Percentiles rank a stretch among this genome's conserved stretches.
phyloP scores from a whole-genome alignment of 352 stramenopile species.

The Phytopythium oedochilum region DNA sequence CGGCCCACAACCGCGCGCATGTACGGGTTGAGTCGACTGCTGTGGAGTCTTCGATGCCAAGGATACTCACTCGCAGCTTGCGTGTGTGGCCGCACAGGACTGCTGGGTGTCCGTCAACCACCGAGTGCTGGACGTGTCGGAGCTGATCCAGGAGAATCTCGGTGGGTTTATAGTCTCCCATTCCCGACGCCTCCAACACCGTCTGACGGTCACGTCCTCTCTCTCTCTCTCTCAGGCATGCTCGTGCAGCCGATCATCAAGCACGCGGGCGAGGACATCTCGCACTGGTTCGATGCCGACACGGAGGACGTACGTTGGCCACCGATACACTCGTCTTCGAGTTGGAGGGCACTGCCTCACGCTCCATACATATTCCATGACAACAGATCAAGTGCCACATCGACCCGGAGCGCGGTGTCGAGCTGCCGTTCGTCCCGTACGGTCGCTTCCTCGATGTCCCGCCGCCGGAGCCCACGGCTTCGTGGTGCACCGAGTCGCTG shows the following conservation, averaged over 20 bases:
- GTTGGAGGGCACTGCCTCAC: not conserved
- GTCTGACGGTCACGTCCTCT: not conserved
- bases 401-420: conserved; percentile 68
- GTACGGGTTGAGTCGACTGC: conserved; percentile 13
- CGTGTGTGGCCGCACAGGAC: conserved; percentile 28
- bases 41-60: not conserved
- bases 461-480: conserved; percentile 65
- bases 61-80: not conserved
- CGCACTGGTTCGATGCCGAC: conserved; percentile 88
- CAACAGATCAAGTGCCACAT: conserved; percentile 73
- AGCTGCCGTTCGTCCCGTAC: conserved; percentile 80
- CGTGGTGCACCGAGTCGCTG: conserved; percentile 70
- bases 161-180: conserved; percentile 18
- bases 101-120: conserved; percentile 76
- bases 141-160: conserved; percentile 60
- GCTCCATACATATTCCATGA: not conserved
- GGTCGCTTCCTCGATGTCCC: conserved; percentile 86
- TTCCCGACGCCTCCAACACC: not conserved
- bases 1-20: conserved; percentile 76
- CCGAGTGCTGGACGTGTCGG: conserved; percentile 81
- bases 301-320: conserved; percentile 52
- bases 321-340: not conserved
- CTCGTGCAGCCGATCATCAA: conserved; percentile 80
- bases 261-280: conserved; percentile 87
- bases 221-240: conserved; percentile 36